Percentiles rank a stretch among this genome's conserved stretches.
Evolutionary conservation across 163 green algal genomes (phyloP).

Genomic region (Scenedesmus sp.): DNA sequence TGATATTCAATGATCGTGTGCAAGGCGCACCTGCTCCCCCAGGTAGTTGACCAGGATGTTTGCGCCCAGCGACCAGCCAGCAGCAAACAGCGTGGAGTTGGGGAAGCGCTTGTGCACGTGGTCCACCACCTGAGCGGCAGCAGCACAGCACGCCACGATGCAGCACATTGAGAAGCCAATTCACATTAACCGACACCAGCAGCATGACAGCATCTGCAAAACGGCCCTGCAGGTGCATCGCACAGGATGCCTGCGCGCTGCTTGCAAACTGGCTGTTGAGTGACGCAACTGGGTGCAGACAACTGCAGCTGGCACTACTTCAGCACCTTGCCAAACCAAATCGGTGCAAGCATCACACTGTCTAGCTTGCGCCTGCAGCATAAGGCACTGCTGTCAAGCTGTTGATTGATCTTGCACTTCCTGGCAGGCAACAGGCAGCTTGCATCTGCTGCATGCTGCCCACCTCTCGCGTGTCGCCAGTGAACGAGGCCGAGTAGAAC

Average conservation of each 20-base stretch:
- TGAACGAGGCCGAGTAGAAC: constrained; percentile 98
- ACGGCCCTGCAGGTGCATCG: background rate
- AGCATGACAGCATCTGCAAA: too few relatives aligned
- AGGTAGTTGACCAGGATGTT: constrained; percentile 97
- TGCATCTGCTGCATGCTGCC: background rate
- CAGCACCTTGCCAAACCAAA: too few relatives aligned
- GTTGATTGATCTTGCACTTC: too few relatives aligned
- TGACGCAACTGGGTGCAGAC: too few relatives aligned
- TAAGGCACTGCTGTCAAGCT: too few relatives aligned
- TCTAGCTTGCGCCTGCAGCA: too few relatives aligned
- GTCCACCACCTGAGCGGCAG: constrained; percentile 69
- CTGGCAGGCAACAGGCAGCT: background rate
- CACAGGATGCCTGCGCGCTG: too few relatives aligned
- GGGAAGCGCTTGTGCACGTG: constrained; percentile 80
- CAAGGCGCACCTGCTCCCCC: constrained; percentile 79
- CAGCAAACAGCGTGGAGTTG: constrained; percentile 81
- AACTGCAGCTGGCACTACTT: too few relatives aligned
- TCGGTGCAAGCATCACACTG: too few relatives aligned
- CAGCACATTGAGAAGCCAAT: background rate
- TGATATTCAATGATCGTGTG: background rate
- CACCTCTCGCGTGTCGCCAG: constrained; percentile 76
- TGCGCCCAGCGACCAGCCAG: constrained; percentile 93
- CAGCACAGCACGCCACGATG: background rate
- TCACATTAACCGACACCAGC: too few relatives aligned
- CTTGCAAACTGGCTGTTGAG: too few relatives aligned